Evolutionary conservation across 306 rosid species (phyloP).

Genomic region (Fragaria ananassa): DNA sequence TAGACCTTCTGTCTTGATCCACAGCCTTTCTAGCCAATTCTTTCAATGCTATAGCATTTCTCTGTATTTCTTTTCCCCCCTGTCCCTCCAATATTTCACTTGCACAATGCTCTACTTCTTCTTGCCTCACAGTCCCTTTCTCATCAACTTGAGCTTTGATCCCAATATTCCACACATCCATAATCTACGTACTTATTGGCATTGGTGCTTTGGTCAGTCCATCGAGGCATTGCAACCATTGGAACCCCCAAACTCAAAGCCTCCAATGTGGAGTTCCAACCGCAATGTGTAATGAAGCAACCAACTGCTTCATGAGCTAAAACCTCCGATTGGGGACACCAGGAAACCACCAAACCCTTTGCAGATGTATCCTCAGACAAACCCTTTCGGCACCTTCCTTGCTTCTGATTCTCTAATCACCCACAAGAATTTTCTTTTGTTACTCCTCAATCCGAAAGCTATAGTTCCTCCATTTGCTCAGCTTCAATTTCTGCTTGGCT

Average conservation of each 20-base stretch:
- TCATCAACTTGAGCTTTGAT: no score
- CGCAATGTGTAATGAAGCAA: conserved; percentile 13
- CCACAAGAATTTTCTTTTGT: conserved; percentile 25
- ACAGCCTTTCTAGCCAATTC: conserved; percentile 2
- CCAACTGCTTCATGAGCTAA: conserved; percentile 18
- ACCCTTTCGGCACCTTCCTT: conserved; percentile 23
- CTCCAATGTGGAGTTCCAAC: conserved; percentile 19
- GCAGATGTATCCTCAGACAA: conserved; percentile 13
- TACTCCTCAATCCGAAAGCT: no score
- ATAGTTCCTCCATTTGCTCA: no score
- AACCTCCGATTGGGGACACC: conserved; percentile 19
- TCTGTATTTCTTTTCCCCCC: not conserved
- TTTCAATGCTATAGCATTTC: not conserved
- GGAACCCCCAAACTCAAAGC: conserved; percentile 13
- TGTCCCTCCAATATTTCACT: no score
- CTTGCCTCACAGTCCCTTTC: no score
- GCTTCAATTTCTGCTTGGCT: no score
- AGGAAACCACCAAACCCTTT: conserved; percentile 17
- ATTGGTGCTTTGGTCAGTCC: conserved; percentile 1
- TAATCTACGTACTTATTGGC: not conserved
- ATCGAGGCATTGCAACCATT: not conserved
- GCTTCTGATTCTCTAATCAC: conserved; percentile 29
- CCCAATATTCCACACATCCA: conserved; percentile 7
- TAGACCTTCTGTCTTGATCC: conserved; percentile 2
- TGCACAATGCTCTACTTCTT: no score